These are phyloP conservation scores for Skeletonema tropicum DNA, from an alignment of 108 stramenopile species.

Conservation along the genomic window DNA sequence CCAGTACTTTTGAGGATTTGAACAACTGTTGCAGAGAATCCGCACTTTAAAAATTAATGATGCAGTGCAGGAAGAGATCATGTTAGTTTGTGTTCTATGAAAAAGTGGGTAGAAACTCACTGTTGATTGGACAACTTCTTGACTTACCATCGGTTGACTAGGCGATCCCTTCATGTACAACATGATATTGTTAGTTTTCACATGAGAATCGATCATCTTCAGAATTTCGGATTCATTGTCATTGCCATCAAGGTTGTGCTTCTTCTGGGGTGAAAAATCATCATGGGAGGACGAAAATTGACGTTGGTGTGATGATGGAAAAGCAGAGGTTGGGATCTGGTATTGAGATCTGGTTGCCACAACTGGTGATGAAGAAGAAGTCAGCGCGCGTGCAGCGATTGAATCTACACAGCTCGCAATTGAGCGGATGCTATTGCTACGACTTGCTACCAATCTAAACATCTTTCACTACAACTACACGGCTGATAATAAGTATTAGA, in stretches of 20 bases:
- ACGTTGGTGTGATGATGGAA: slow-evolving; percentile 4
- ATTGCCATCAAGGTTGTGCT: slow-evolving; percentile 46
- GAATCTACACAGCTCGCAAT: slow-evolving; percentile 12
- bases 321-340: not conserved
- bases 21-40: slow-evolving; percentile 93
- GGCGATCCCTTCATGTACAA: slow-evolving; percentile 99
- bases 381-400: not conserved
- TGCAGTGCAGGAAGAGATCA: not conserved
- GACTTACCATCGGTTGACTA: slow-evolving; percentile 69
- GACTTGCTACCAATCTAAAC: slow-evolving; percentile 24
- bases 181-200: slow-evolving; percentile 86
- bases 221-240: slow-evolving; percentile 33
- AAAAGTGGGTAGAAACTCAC: no score
- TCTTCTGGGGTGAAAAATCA: slow-evolving; percentile 87
- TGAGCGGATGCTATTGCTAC: slow-evolving; percentile 13
- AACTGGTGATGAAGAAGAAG: not conserved
- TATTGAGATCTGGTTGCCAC: not conserved
- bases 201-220: slow-evolving; percentile 76
- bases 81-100: not conserved
- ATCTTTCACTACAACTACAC: not conserved
- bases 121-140: not conserved
- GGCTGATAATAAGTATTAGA: no score
- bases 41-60: slow-evolving; percentile 59
- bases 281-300: slow-evolving; percentile 58
- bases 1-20: slow-evolving; percentile 87